Percentiles rank a stretch among this genome's conserved stretches.
phyloP scores from a whole-genome alignment of 176 grass and related monocot species.

The Hyparrhenia diplandra region DNA sequence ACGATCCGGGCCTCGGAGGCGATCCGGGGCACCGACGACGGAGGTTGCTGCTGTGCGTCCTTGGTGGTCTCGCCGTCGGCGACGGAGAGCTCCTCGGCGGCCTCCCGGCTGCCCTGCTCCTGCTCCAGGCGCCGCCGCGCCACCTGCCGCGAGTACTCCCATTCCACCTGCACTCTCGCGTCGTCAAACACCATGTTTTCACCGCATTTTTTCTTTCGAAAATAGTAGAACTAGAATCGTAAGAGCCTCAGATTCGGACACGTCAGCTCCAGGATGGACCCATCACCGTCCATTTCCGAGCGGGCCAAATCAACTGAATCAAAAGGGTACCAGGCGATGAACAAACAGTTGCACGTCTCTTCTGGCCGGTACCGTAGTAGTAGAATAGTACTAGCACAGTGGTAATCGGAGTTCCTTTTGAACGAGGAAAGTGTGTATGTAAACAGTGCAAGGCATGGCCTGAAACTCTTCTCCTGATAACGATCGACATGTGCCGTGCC shows the following conservation, averaged over 20 bases:
- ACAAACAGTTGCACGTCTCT: too few species aligned
- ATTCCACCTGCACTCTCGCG: conserved; percentile 44
- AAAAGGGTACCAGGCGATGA: too few species aligned
- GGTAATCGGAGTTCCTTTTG: neutral
- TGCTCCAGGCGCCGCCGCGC: conserved; percentile 37
- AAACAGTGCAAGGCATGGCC: neutral
- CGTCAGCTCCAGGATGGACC: too few species aligned
- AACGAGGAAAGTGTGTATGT: neutral
- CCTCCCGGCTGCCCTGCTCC: conserved; percentile 52
- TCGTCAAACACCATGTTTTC: too few species aligned
- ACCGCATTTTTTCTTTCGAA: too few species aligned
- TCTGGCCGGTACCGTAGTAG: neutral
- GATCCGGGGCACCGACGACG: conserved; percentile 11
- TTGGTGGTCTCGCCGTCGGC: conserved; percentile 51
- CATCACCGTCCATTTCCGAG: too few species aligned
- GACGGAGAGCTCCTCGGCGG: conserved; percentile 55
- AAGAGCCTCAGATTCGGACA: too few species aligned
- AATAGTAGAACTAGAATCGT: too few species aligned
- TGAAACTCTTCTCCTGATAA: neutral
- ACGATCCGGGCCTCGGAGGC: conserved; percentile 49
- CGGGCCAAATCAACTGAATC: too few species aligned
- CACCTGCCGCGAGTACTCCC: conserved; percentile 38
- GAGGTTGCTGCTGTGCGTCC: neutral
- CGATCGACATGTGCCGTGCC: neutral
- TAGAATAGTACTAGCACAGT: too few species aligned